phyloP scores from a whole-genome alignment of 306 rosid species.

The Hippophae tibetana region DNA sequence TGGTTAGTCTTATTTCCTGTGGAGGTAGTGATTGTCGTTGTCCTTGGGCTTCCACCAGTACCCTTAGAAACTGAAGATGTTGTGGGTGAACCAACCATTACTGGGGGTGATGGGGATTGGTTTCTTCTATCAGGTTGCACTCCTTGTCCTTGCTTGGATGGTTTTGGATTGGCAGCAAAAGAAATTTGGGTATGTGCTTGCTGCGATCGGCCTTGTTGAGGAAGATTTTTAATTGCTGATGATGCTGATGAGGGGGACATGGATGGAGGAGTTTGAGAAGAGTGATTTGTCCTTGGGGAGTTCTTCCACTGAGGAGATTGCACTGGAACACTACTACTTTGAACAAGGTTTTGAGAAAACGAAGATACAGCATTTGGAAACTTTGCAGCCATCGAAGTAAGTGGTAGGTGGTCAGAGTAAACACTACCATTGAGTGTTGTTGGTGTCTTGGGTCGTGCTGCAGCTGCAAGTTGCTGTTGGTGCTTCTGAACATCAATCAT shows the following conservation, averaged over 20 bases:
- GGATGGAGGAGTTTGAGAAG: slow-evolving; percentile 51
- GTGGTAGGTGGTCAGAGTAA: slow-evolving; percentile 62
- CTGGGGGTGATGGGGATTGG: slow-evolving; percentile 76
- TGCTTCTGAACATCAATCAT: slow-evolving; percentile 59
- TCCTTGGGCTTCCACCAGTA: slow-evolving; percentile 87
- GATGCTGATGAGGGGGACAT: slow-evolving; percentile 53
- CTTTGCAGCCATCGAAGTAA: slow-evolving; percentile 59
- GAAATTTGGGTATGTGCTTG: slow-evolving; percentile 76
- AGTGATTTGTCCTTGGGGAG: slow-evolving; percentile 39
- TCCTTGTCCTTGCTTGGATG: slow-evolving; percentile 48
- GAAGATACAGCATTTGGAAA: slow-evolving; percentile 59
- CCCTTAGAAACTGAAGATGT: slow-evolving; percentile 70
- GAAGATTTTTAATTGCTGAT: slow-evolving; percentile 42
- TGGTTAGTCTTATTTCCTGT: slow-evolving; percentile 56
- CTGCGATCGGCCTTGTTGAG: slow-evolving; percentile 64
- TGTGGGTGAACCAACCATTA: slow-evolving; percentile 82
- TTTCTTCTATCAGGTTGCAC: slow-evolving; percentile 44
- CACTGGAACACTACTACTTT: slow-evolving; percentile 49
- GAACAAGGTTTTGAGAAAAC: slow-evolving; percentile 65
- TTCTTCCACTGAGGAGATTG: slow-evolving; percentile 93
- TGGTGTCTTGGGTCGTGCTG: slow-evolving; percentile 45
- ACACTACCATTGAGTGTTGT: slow-evolving; percentile 55
- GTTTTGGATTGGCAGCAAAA: slow-evolving; percentile 60
- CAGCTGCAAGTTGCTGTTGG: slow-evolving; percentile 37
- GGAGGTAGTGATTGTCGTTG: slow-evolving; percentile 39